Evolutionary conservation across 2,329 filamentous ascomycete species (phyloP).

Genomic region (Botrytis cinerea): DNA sequence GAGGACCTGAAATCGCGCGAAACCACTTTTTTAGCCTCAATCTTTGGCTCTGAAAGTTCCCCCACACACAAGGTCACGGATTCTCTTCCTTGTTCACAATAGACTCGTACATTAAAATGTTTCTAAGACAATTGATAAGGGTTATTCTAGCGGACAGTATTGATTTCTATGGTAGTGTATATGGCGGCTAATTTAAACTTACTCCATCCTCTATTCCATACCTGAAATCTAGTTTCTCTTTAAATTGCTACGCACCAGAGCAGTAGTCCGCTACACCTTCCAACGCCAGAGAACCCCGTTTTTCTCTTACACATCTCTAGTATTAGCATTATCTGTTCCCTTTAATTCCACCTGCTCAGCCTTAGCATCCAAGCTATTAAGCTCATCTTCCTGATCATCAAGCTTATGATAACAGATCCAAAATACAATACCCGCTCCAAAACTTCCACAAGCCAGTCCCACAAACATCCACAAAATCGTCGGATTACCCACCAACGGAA

Average conservation of each 20-base stretch:
- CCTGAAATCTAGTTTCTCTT: background rate
- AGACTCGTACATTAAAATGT: no score
- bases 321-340: background rate
- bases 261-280: background rate
- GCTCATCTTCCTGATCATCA: slow-evolving; percentile 33
- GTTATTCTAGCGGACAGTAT: background rate
- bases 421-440: slow-evolving; percentile 30
- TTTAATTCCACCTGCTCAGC: slow-evolving; percentile 30
- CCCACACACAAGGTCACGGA: background rate
- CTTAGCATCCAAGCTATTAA: slow-evolving; percentile 34
- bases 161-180: background rate
- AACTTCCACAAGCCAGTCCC: slow-evolving; percentile 29
- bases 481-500: slow-evolving; percentile 48
- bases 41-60: fast-evolving
- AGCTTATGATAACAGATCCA: slow-evolving; percentile 31
- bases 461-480: slow-evolving; percentile 45
- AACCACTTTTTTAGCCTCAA: fast-evolving
- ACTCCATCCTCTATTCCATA: background rate
- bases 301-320: background rate
- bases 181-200: background rate
- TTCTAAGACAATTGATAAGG: background rate
- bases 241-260: background rate
- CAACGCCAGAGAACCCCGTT: background rate
- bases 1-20: background rate
- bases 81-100: background rate